Evolutionary conservation across 1,284 basidiomycete genomes (phyloP), one percentile per base, ranked within the genome.

Genomic region (Marasmius oreades): DNA sequence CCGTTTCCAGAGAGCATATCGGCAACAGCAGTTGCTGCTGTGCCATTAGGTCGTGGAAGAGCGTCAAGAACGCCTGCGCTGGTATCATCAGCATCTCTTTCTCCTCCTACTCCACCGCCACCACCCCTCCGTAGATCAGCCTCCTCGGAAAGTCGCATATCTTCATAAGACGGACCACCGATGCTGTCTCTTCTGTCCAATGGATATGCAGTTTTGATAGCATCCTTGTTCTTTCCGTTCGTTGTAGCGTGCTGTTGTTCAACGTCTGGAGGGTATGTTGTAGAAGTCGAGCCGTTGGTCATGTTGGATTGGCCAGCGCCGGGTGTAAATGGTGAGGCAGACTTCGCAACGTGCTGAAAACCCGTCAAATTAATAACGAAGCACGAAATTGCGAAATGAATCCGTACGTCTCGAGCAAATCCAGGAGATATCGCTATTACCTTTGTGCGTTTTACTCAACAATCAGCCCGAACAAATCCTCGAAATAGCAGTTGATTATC

Each of bases 361-460:
- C 37, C 26, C 14, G 5, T 37, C 34, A 43, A 59, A 24, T 55
- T 28, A 51, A 26, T 23, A 43, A 20, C 45, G 14, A 33, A 16
- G 11, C 39, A 52, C 37, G 36, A 34, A 16, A 42, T 16, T 18
- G 23, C 12, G 34, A 51, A 33, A 28, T 18, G 16, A 55, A 54
- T 34, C 73, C 83, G 64, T 63, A 90, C 89, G 59, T 90, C 78
- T 68, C 67, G 71, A 2, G 89, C 90, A 63, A 77, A 84, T 2
- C 90, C 90, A 20, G 90, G 89, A 5, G 85, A 69, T 1, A 82
- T 88, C 1, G 82, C 56, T 18, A 88, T 69, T 28, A 87, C 77
- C 87, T 86, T 59, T n/a, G 43, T 31, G 23, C 28, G 28, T 4
- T 31, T 10, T 5, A 31, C 4, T 26, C 31, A 12, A 16, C 34